Base-by-base conservation (phyloP, 805 yeast genomes). In the Ogataea corticis region DNA sequence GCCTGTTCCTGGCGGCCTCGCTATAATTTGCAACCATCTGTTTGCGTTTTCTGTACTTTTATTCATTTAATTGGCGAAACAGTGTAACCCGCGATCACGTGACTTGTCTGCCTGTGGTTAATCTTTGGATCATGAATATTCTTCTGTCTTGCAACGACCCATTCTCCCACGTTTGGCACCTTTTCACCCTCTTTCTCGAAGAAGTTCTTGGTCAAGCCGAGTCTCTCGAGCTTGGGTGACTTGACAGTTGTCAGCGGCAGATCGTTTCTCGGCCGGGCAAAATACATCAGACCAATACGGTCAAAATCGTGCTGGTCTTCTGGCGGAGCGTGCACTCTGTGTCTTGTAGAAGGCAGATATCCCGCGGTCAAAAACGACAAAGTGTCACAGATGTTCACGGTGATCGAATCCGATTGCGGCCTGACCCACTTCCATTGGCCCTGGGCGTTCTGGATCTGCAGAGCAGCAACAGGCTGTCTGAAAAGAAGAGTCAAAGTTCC, bases 341-440 rank as follows among this genome's bases (percentile, higher is more conserved):
- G 71, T 30, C 65, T 50, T 1, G 71, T 66, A 7, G 66, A 63
- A 41, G 63, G 65, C 50, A 67, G 63, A 49, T 57, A 66, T 3
- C 70, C 69, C 11, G 67, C 67, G n/a, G 66, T 59, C 63, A 68
- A 62, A 43, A 67, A 67, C 28, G 58, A 56, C 27, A 67, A 54
- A 0, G 70, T 65, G 46, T 67, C 71, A 7, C 70, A 69, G 40
- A 66, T 59, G 45, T 67, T 67, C 48, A 68, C 65, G 18, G 66
- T 65, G 29, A 66, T 61, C 3, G 67, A 66, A 4, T 61, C 61
- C 7, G 54, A 52, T 7, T 62, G 66, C 1, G 70, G 71, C 43
- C 57, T 59, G 21, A 67, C 67, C 47, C 65, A 66, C 47, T 64
- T 62, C 71, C 71, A 67, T 7, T 53, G 48, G 1, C 69, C 71